Base-by-base conservation (phyloP, 352 stramenopile species). In the Nothophytophthora sp. region DNA sequence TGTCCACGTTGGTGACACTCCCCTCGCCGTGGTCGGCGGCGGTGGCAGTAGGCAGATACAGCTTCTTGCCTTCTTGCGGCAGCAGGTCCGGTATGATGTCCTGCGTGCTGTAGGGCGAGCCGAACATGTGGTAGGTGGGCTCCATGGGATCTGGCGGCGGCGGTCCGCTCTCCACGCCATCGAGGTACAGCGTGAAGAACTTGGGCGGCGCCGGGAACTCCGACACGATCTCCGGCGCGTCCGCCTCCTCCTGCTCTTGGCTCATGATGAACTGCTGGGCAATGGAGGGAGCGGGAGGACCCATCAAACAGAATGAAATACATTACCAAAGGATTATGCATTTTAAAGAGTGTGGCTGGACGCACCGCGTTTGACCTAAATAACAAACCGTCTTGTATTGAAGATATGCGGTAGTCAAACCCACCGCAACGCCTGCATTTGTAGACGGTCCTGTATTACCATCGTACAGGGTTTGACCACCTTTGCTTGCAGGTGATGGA, bases 61-160 rank as follows among this genome's bases (percentile, higher is more conserved):
- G 55, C 60, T 92, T 92, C 39, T 81, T 75, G 22, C 68, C 67
- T 37, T 73, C 60, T 53, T 80, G 50, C 0, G 70, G 73, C 16
- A 94, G 65, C 49, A 94, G 67, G 38, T 94, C 81, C 0, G 84
- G 84, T 45, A 92, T 81, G 9, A 69, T 70, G 69, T 94, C 84
- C 66, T 89, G 63, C 38, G 84, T 94, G 62, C 77, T 90, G 66
- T 84, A 94, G 5, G 84, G 81, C 37, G 79, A 88, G 32, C 84
- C 84, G 49, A 94, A 94, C 72, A 90, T 90, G 73, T 94, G 81
- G 43, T 94, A 94, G 50, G 73, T 87, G 34, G 84, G 84, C 36
- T 70, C 73, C 70, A 94, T 88, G 33, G 81, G 76, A 54, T 79
- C 60, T 1, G 84, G 84, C 23, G 84, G 84, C 30, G 69, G 40